A percentile compares a stretch with the other conserved stretches of the same genome.
Evolutionary conservation across 345 rosid species (phyloP).

Genomic region (Rhizophora apiculata): DNA sequence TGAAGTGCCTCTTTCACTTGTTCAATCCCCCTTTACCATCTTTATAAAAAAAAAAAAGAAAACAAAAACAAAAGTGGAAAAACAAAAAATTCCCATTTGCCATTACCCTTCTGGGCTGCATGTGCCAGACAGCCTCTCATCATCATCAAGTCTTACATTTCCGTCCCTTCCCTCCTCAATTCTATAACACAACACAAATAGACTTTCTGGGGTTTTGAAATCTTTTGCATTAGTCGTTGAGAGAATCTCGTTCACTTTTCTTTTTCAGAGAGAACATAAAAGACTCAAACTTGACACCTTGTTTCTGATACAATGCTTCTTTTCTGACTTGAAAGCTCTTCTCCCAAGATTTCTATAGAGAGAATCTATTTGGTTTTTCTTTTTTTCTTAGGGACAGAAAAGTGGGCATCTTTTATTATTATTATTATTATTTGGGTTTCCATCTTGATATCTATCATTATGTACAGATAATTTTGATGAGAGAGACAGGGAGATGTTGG

Average conservation of each 20-base stretch:
- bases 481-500: conserved; percentile 49
- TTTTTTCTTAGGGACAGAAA: conserved; percentile 1
- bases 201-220: too few species aligned
- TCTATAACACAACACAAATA: too few species aligned
- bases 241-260: conserved; percentile 42
- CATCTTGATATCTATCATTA: conserved; percentile 1
- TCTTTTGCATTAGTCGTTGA: neutral
- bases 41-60: too few species aligned
- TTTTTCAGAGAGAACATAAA: conserved; percentile 25
- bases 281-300: conserved; percentile 20
- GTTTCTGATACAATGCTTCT: conserved; percentile 32
- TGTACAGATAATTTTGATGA: conserved; percentile 21
- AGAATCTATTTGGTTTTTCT: conserved; percentile 4
- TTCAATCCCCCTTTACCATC: too few species aligned
- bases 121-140: too few species aligned
- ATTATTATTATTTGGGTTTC: neutral
- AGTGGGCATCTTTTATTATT: conserved; percentile 6
- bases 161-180: too few species aligned
- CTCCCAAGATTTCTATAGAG: conserved; percentile 31
- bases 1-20: too few species aligned
- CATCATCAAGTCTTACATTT: too few species aligned
- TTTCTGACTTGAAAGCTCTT: conserved; percentile 40
- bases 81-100: too few species aligned
- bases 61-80: too few species aligned
- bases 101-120: too few species aligned